Evolutionary conservation across 2,329 filamentous ascomycete genomes (phyloP), one percentile per base, ranked within the genome.

Genomic region (Zasmidium cellare): DNA sequence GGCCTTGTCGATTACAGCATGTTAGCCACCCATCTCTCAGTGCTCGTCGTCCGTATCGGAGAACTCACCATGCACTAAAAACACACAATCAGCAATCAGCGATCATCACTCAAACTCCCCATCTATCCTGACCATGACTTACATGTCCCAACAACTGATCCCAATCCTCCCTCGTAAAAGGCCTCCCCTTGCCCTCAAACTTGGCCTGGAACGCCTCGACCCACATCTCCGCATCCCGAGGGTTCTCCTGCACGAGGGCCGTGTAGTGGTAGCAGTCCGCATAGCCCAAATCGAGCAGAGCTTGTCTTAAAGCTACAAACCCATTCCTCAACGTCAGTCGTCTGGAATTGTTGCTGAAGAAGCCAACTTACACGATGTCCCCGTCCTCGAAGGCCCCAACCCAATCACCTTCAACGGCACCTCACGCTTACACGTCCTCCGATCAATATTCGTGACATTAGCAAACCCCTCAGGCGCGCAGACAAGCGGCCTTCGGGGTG

Each of bases 61-160:
- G 14, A 14, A 41, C 35, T 41, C n/a, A 41, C 12, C 35, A 41
- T 41, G 35, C 35, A 41, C 35, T 41, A n/a, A n/a, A 41, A 18
- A 28, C 25, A 28, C n/a, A n/a, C n/a, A 28, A 28, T 28, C 25
- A 28, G 25, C 11, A 5, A 28, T 28, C 11, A 14, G 7, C n/a
- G n/a, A n/a, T n/a, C n/a, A n/a, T n/a, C 35, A 41, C 12, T 18
- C 35, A 41, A 41, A 5, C n/a, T 6, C 3, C 35, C n/a, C 7
- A 18, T 22, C 19, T 12, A 41, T 1, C 9, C 3, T 2, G 12
- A 2, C 72, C 64, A 1, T 65, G 70, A 20, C 63, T 65, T 46
- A 62, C 68, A 25, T 52, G 31, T n/a, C 50, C 50, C 50, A 52
- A 19, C n/a, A 52, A 24, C 50, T 52, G 50, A 45, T 52, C 50